Conservation (phyloP, 331 rosid genomes). For the Prunus yedoensis region DNA sequence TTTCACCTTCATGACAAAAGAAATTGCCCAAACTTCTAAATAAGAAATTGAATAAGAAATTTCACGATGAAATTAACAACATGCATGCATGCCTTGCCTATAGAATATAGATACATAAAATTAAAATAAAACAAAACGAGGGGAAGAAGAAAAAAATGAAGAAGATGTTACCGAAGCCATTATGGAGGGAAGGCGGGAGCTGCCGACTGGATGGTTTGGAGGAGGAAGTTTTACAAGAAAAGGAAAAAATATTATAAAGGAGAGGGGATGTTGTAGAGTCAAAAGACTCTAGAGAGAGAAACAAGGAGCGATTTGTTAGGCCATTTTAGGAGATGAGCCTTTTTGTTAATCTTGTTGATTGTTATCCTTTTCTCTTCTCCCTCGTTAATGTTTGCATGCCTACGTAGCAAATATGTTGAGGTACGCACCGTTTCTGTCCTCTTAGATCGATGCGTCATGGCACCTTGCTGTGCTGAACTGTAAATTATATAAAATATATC, state of each 20-base stretch:
- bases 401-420: no score
- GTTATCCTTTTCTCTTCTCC: background rate
- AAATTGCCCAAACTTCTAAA: no score
- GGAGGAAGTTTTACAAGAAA: constrained; percentile 1
- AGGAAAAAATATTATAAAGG: background rate
- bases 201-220: constrained; percentile 7
- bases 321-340: background rate
- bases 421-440: no score
- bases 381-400: no score
- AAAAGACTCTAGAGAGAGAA: constrained; percentile 12
- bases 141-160: background rate
- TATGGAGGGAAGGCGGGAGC: constrained; percentile 27
- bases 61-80: background rate
- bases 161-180: constrained; percentile 55
- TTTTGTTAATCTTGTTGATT: background rate
- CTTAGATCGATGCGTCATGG: no score
- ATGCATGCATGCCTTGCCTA: background rate
- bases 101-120: no score
- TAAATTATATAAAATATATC: no score
- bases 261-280: background rate
- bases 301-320: constrained; percentile 18
- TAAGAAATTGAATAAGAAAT: no score
- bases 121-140: background rate
- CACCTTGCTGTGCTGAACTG: no score
- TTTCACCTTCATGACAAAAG: background rate